Percentiles rank a stretch among this genome's conserved stretches.
Conservation (phyloP, 495 filamentous ascomycete genomes). For the Lophiotrema nucula region DNA sequence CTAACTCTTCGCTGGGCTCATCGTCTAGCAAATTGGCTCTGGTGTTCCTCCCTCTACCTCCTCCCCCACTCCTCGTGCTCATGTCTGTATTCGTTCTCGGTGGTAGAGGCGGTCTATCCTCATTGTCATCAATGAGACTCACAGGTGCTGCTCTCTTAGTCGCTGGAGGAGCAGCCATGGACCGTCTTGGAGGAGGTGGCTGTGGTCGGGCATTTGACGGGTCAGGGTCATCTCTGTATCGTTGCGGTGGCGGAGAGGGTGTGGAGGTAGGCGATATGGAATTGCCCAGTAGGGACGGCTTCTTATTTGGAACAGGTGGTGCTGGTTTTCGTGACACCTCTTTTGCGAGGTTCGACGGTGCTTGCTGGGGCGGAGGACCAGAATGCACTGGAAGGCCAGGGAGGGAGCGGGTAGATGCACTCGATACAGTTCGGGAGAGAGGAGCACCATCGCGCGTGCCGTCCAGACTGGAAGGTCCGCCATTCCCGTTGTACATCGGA, state of each 20-base stretch:
- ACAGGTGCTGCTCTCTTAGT: background rate
- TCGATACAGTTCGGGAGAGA: conserved; percentile 7
- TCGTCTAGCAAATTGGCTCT: conserved; percentile 30
- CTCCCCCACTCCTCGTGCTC: conserved; percentile 18
- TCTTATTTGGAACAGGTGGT: conserved; percentile 39
- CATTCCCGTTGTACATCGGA: conserved; percentile 19
- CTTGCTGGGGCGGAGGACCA: conserved; percentile 1
- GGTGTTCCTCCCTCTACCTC: background rate
- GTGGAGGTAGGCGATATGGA: conserved; percentile 16
- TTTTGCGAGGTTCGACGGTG: conserved; percentile 14
- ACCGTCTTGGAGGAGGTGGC: conserved; percentile 24
- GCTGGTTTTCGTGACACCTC: conserved; percentile 40
- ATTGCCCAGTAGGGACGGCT: conserved; percentile 39
- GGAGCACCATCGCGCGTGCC: conserved; percentile 4
- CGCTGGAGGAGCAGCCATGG: conserved; percentile 3
- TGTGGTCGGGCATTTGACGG: conserved; percentile 1
- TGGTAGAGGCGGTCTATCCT: conserved; percentile 30
- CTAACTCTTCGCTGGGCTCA: conserved; percentile 28
- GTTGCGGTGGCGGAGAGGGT: conserved; percentile 18
- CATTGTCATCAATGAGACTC: conserved; percentile 9
- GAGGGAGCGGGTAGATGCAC: conserved; percentile 16
- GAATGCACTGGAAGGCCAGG: conserved; percentile 5
- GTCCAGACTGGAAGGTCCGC: conserved; percentile 11
- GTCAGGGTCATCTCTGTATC: conserved; percentile 9
- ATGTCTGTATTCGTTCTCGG: conserved; percentile 30